phyloP scores from a whole-genome alignment of 2,329 filamentous ascomycete genomes.

The Pseudogymnoascus sp. region DNA sequence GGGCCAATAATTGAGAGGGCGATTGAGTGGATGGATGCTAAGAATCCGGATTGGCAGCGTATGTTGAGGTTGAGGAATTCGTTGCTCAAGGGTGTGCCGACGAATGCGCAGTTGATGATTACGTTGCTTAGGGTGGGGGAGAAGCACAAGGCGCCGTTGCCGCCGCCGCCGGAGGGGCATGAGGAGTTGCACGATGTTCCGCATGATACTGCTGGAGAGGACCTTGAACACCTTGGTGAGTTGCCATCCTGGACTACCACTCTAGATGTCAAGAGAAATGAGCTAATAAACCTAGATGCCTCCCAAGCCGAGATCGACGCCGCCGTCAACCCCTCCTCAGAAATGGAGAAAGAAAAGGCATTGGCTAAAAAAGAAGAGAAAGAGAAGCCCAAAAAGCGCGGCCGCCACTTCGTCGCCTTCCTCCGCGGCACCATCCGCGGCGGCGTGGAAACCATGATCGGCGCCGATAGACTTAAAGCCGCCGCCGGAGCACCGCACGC shows the following conservation, averaged over 20 bases:
- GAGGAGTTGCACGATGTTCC: slow-evolving; percentile 19
- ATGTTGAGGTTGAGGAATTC: slow-evolving; percentile 67
- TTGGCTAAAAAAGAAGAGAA: slow-evolving; percentile 17
- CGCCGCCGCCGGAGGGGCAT: slow-evolving; percentile 45
- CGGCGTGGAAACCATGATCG: slow-evolving; percentile 62
- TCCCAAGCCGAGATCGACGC: slow-evolving; percentile 22
- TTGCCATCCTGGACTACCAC: slow-evolving; percentile 27
- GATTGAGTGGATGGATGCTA: slow-evolving; percentile 49
- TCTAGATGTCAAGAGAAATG: background rate
- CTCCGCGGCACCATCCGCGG: slow-evolving; percentile 64
- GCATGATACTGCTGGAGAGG: slow-evolving; percentile 38
- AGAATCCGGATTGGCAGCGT: slow-evolving; percentile 65
- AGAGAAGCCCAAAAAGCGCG: slow-evolving; percentile 22
- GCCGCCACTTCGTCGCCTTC: slow-evolving; percentile 44
- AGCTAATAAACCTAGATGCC: slow-evolving; percentile 17
- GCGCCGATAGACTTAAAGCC: slow-evolving; percentile 63
- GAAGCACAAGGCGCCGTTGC: slow-evolving; percentile 61
- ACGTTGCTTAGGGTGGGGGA: slow-evolving; percentile 77
- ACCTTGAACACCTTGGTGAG: slow-evolving; percentile 43
- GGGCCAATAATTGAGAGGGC: slow-evolving; percentile 61
- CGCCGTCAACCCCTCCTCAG: slow-evolving; percentile 34
- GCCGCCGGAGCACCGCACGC: slow-evolving; percentile 51
- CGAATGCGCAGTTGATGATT: slow-evolving; percentile 74
- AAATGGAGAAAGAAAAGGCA: slow-evolving; percentile 33
- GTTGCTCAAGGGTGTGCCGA: slow-evolving; percentile 71